phyloP scores from a whole-genome alignment of 2,329 filamentous ascomycete genomes.

The Calycina herbarum region DNA sequence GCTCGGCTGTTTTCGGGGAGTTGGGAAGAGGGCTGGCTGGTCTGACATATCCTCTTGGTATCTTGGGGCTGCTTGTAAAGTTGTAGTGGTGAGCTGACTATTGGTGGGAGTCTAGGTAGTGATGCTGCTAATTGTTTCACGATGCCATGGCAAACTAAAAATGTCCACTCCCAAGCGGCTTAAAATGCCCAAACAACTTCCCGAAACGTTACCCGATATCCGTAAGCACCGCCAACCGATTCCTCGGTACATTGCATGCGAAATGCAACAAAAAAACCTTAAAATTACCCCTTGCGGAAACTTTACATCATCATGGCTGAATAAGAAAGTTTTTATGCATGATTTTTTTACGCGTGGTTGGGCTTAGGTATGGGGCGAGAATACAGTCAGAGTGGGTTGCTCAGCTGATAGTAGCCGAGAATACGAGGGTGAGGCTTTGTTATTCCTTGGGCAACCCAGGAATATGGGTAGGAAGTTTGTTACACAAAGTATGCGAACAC shows the following conservation, averaged over 20 bases:
- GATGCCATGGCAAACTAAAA: no score
- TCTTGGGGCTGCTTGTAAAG: not conserved
- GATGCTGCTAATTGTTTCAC: no score
- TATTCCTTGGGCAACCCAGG: not conserved
- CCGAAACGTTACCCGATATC: not conserved
- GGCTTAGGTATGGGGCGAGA: not conserved
- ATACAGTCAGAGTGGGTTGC: not conserved
- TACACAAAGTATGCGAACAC: not conserved
- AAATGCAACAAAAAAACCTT: conserved; percentile 1
- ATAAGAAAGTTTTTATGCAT: not conserved
- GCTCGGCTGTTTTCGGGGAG: not conserved
- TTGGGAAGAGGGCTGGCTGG: not conserved
- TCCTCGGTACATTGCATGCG: not conserved
- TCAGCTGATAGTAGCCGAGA: not conserved
- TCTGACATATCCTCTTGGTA: not conserved
- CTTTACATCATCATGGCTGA: not conserved
- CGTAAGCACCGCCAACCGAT: not conserved
- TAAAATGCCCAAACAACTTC: not conserved
- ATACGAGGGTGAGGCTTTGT: not conserved
- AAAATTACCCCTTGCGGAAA: not conserved
- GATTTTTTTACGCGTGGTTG: not conserved
- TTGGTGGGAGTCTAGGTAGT: not conserved
- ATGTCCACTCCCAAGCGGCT: no score
- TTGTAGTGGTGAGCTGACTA: not conserved
- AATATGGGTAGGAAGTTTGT: not conserved